Percentiles rank a stretch among this genome's conserved stretches.
Evolutionary conservation across 2,329 filamentous ascomycete genomes (phyloP).

Genomic region (Chrysoporthe cubensis): DNA sequence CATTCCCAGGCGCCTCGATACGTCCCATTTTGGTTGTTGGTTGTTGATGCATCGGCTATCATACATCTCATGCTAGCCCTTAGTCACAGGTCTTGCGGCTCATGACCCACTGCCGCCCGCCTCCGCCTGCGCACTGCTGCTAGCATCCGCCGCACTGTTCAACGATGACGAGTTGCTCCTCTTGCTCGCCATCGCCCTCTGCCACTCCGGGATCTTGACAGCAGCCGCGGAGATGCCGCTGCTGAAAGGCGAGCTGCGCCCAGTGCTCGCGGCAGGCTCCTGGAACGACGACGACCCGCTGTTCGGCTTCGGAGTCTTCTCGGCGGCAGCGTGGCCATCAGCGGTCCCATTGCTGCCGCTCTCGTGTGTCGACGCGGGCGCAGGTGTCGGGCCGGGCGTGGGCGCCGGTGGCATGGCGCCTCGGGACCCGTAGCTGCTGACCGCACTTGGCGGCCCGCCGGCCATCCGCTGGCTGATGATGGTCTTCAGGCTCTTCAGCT

Average conservation of each 20-base stretch:
- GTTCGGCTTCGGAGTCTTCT: constrained; percentile 40
- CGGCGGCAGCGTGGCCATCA: constrained; percentile 34
- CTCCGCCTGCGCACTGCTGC: constrained; percentile 25
- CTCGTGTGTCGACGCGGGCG: constrained; percentile 33
- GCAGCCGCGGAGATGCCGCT: constrained; percentile 54
- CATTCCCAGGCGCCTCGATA: neutral
- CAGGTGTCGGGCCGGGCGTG: constrained; percentile 30
- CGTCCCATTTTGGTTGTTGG: neutral
- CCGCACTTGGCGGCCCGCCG: constrained; percentile 32
- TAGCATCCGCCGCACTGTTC: constrained; percentile 24
- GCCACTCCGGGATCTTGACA: constrained; percentile 79
- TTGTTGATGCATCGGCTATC: constrained; percentile 2
- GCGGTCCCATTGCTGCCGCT: constrained; percentile 35
- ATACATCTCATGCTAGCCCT: neutral
- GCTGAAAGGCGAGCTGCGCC: constrained; percentile 50
- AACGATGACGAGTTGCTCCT: constrained; percentile 29
- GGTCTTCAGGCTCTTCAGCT: constrained; percentile 91
- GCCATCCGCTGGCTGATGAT: constrained; percentile 71
- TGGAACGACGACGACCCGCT: constrained; percentile 33
- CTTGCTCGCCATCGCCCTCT: constrained; percentile 71
- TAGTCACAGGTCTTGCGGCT: neutral
- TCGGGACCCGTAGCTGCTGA: constrained; percentile 37
- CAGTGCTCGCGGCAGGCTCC: constrained; percentile 41
- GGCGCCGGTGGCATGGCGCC: constrained; percentile 32
- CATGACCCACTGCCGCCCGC: constrained; percentile 24